phyloP scores from a whole-genome alignment of 2,329 filamentous ascomycete species.

The Colletotrichum coccodes region DNA sequence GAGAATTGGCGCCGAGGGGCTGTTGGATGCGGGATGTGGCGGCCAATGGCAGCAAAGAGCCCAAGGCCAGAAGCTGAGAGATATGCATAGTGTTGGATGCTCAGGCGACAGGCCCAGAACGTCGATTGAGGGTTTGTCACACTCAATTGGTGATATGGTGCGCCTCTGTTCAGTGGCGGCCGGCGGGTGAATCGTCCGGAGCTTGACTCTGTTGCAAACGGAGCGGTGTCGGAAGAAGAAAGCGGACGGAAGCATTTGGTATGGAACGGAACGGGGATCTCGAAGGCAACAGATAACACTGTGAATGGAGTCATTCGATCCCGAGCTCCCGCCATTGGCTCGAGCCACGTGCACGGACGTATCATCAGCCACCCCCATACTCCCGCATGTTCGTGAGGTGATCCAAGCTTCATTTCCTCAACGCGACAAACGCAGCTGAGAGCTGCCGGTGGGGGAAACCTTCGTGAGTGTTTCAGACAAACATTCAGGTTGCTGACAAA shows the following conservation, averaged over 20 bases:
- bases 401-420: conserved; percentile 21
- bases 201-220: conserved; percentile 14
- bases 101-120: not conserved
- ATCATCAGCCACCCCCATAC: conserved; percentile 27
- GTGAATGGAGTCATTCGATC: conserved; percentile 23
- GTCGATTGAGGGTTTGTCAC: not conserved
- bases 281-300: not conserved
- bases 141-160: conserved; percentile 2
- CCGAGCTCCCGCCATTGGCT: conserved; percentile 12
- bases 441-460: conserved; percentile 4
- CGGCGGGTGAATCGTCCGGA: not conserved
- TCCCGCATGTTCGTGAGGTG: conserved; percentile 9
- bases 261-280: not conserved
- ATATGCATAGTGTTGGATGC: conserved; percentile 16
- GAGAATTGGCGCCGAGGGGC: conserved; percentile 14
- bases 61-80: conserved; percentile 3
- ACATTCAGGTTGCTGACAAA: not conserved
- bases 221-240: conserved; percentile 29
- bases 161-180: not conserved
- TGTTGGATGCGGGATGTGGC: conserved; percentile 25
- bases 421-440: too few relatives aligned
- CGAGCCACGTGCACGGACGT: conserved; percentile 11
- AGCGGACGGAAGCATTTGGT: not conserved
- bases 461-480: not conserved
- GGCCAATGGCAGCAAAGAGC: conserved; percentile 20